Conservation (phyloP, 495 filamentous ascomycete species). For the Hyaloscypha variabilis region DNA sequence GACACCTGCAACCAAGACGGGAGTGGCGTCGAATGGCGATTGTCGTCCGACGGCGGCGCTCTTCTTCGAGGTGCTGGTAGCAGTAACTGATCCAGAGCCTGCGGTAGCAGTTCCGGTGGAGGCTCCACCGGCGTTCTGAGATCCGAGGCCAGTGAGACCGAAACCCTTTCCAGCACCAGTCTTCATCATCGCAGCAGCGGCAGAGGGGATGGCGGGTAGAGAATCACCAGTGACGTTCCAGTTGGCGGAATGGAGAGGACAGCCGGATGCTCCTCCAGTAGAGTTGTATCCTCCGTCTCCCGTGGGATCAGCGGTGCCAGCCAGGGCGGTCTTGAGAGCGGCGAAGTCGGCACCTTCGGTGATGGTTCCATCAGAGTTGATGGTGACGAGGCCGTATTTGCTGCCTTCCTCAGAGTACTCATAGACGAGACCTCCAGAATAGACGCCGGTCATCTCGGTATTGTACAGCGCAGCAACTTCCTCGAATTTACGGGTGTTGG, state of each 20-base stretch:
- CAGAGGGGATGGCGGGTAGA: conserved; percentile 75
- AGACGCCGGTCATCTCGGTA: conserved; percentile 83
- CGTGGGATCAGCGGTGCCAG: conserved; percentile 61
- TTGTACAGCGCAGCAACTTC: conserved; percentile 83
- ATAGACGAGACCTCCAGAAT: conserved; percentile 95
- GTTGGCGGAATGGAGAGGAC: conserved; percentile 66
- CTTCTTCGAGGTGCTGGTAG: conserved; percentile 39
- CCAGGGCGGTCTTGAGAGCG: conserved; percentile 66
- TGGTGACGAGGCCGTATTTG: conserved; percentile 75
- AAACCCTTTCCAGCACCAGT: conserved; percentile 72
- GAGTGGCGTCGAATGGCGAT: conserved; percentile 48
- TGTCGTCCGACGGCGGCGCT: conserved; percentile 39
- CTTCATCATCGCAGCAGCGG: conserved; percentile 68
- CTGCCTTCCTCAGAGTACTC: conserved; percentile 85
- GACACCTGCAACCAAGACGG: conserved; percentile 55
- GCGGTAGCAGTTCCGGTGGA: conserved; percentile 65
- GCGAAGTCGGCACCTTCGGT: conserved; percentile 65
- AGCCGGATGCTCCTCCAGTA: conserved; percentile 63
- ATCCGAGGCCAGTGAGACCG: conserved; percentile 73
- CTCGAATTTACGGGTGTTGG: conserved; percentile 75
- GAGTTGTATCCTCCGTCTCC: conserved; percentile 80
- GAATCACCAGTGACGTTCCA: conserved; percentile 73
- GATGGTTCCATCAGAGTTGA: conserved; percentile 46
- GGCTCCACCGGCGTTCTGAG: conserved; percentile 65
- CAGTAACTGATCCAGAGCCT: conserved; percentile 58